A percentile compares a stretch with the other conserved stretches of the same genome.
These are phyloP conservation scores for Colletotrichum sansevieriae DNA, from an alignment of 2,329 filamentous ascomycete genomes.

Conservation along the genomic window DNA sequence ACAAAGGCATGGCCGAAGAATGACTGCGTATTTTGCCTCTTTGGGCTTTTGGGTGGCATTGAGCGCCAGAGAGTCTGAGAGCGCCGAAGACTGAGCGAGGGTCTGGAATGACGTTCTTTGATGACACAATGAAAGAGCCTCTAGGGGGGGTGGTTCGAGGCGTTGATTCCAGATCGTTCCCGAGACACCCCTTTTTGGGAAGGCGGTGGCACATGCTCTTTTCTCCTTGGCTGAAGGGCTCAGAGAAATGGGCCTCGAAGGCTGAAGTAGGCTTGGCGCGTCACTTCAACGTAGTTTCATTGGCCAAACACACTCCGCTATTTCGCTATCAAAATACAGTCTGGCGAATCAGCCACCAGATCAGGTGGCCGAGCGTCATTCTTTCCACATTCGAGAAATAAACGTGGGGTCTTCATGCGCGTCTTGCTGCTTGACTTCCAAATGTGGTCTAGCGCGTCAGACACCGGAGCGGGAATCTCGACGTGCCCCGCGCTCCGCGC, in stretches of 20 bases:
- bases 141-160: neutral
- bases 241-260: neutral
- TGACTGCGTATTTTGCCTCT: conserved; percentile 15
- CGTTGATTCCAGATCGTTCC: conserved; percentile 5
- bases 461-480: conserved; percentile 1
- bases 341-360: neutral
- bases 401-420: neutral
- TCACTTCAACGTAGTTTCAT: neutral
- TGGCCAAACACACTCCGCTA: neutral
- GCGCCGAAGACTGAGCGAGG: neutral
- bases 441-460: conserved; percentile 46
- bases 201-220: neutral
- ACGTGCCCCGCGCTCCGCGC: too few species aligned
- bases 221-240: neutral
- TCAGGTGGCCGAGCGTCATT: conserved; percentile 4
- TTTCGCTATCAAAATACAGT: neutral
- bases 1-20: neutral
- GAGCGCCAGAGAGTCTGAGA: neutral
- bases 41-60: neutral
- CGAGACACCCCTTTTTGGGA: neutral
- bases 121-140: conserved; percentile 8
- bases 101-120: conserved; percentile 9
- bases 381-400: neutral
- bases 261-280: neutral
- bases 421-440: conserved; percentile 50